Evolutionary conservation across 2,329 filamentous ascomycete species (phyloP), one percentile per base, ranked within the genome.

Genomic region (Fusarium marasasianum): DNA sequence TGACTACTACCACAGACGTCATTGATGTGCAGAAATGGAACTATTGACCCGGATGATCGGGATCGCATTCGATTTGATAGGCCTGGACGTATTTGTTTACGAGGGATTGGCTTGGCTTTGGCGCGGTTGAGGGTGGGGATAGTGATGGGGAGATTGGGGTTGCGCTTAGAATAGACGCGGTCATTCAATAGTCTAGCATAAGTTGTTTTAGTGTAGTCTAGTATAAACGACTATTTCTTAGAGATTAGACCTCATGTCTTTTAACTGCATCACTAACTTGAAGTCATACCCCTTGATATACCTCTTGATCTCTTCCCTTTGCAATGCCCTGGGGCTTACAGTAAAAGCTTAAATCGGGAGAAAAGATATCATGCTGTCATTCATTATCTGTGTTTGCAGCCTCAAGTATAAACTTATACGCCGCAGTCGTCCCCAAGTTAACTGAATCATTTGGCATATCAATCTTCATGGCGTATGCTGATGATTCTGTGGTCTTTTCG

Each of bases 1-100:
- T 70, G 66, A 70, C 67, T 31, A 18, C 18, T 33, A 50, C 45
- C 45, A 54, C 66, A 43, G 17, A 54, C 67, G 59, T 68, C 66
- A 71, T 63, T 20, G 26, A n/a, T 24, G 22, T 65, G 8, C 57
- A 33, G 22, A 51, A 17, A 35, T 40, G 37, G 3, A 11, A 37
- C 35, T 10, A 31, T 18, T 14, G 20, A 26, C 12, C 24, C 44
- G 14, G 22, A 38, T 31, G 26, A 40, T 13, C 17, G 6, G 31
- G 5, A 15, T 44, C 12, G 37, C 15, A 26, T 41, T 40, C 8
- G 18, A 4, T 54, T 45, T 24, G 13, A 17, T 33, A 24, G 18
- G 45, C 15, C 26, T 24, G 17, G 5, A 43, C 17, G 33, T 13
- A 18, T 11, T 35, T 15, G 13, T 29, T 54, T 22, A 35, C n/a